Conservation (phyloP, 352 stramenopile species). For the Nothophytophthora sp. region DNA sequence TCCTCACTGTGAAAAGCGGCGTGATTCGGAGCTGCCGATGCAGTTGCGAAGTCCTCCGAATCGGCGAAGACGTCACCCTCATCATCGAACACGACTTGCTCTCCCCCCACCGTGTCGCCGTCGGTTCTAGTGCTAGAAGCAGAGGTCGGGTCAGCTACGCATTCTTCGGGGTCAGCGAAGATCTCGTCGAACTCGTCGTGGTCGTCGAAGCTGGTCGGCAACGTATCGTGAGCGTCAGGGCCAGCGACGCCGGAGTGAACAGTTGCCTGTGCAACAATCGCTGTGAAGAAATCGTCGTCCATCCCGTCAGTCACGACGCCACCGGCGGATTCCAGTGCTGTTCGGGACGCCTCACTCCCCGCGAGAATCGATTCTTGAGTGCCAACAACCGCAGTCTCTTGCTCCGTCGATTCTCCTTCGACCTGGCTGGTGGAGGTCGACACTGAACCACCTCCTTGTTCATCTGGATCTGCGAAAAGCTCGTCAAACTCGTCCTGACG, state of each 20-base stretch:
- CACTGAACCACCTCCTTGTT: too few species aligned
- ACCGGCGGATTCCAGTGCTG: too few species aligned
- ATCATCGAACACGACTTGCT: too few species aligned
- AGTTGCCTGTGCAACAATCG: background rate
- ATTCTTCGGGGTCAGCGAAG: conserved; percentile 7
- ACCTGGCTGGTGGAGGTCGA: too few species aligned
- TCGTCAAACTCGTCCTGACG: conserved; percentile 24
- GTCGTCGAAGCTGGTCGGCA: background rate
- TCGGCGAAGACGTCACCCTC: too few species aligned
- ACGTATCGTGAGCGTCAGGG: background rate
- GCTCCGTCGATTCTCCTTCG: too few species aligned
- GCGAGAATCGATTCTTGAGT: too few species aligned
- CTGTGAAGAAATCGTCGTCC: too few species aligned
- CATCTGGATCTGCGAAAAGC: conserved; percentile 18
- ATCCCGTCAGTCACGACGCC: too few species aligned
- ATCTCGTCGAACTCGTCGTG: conserved; percentile 25
- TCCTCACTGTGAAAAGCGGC: conserved; percentile 8
- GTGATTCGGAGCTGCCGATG: background rate
- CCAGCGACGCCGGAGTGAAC: background rate
- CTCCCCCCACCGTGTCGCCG: background rate
- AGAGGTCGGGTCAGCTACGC: background rate
- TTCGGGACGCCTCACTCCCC: too few species aligned
- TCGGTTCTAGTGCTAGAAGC: background rate
- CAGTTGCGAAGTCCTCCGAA: too few species aligned
- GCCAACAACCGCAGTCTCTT: too few species aligned